Percentiles rank a stretch among this genome's conserved stretches.
phyloP scores from a whole-genome alignment of 1,284 basidiomycete species.

The Leccinum fuscescens region DNA sequence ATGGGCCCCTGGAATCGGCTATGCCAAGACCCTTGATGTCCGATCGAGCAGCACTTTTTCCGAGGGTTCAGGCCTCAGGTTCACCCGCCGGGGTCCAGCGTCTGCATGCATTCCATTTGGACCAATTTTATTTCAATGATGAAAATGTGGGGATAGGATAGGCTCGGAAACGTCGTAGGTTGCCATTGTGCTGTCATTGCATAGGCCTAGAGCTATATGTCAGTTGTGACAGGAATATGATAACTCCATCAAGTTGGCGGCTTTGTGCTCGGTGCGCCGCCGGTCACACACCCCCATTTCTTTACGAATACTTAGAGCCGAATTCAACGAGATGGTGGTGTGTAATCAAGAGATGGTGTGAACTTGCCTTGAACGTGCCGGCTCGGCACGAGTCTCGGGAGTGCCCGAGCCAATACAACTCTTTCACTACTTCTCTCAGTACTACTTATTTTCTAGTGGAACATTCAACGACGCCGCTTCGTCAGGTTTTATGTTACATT shows the following conservation, averaged over 20 bases:
- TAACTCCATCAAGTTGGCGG: slow-evolving; percentile 3
- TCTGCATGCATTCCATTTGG: not conserved
- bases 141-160: not conserved
- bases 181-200: not conserved
- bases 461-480: slow-evolving; percentile 7
- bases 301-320: not conserved
- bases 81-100: not conserved
- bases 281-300: not conserved
- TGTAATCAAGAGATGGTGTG: not conserved
- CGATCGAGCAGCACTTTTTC: not conserved
- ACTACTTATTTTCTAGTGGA: not conserved
- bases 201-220: not conserved
- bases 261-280: not conserved
- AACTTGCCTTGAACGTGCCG: not conserved
- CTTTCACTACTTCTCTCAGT: too few species aligned
- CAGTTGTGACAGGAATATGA: slow-evolving; percentile 16
- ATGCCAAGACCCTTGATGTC: not conserved
- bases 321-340: not conserved
- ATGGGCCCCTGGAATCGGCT: not conserved
- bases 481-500: slow-evolving; percentile 32
- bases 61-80: not conserved
- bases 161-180: not conserved
- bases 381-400: not conserved
- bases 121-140: not conserved
- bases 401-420: not conserved